Base-by-base conservation (phyloP, 1,284 basidiomycete genomes). In the Rhizoctonia solani region DNA sequence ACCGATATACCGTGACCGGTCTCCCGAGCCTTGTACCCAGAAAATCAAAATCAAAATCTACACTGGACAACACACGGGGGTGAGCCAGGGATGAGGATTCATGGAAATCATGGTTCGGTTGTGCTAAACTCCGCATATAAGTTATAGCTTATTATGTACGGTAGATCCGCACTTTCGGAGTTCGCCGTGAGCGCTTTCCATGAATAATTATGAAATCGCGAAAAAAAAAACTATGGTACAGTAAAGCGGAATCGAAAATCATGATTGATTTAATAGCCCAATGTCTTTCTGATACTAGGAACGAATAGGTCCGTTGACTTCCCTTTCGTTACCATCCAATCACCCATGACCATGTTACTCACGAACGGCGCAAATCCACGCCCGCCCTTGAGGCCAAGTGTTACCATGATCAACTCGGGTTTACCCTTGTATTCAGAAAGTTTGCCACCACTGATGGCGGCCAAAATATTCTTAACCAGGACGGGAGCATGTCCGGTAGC, bases 291-390 rank as follows among this genome's bases (percentile, higher is more conserved):
- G 4, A 54, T 61, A 16, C 23, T 52, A 9, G 23, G 5, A 4
- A 71, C 42, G 34, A 71, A 71, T 8, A 71, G 66, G 8, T 50
- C 37, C 27, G 27, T 54, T 14, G 47, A 21, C 65, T 71, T 71
- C 47, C 54, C 37, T 23, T 49, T 54, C 16, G 29, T 42, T 25
- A 67, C 66, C 25, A 68, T 41, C 66, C 68, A 71, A 49, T 68
- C 59, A 6, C 70, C 70, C 5, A 69, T 21, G 2, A 50, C 67
- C n/a, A 69, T 63, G 1, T 68, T 68, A 41, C 70, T 19, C 8
- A 46, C 11, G n/a, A 46, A 53, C 3, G 61, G 61, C 5, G 27
- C 49, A 30, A 23, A 42, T 9, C 49, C 61, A n/a, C 61, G 61
- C 11, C 61, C 61, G 19, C 41, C 52, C n/a, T 56, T 56, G 9